These are phyloP conservation scores for Diaporthe eres DNA, from an alignment of 2,329 filamentous ascomycete species.

Conservation along the genomic window DNA sequence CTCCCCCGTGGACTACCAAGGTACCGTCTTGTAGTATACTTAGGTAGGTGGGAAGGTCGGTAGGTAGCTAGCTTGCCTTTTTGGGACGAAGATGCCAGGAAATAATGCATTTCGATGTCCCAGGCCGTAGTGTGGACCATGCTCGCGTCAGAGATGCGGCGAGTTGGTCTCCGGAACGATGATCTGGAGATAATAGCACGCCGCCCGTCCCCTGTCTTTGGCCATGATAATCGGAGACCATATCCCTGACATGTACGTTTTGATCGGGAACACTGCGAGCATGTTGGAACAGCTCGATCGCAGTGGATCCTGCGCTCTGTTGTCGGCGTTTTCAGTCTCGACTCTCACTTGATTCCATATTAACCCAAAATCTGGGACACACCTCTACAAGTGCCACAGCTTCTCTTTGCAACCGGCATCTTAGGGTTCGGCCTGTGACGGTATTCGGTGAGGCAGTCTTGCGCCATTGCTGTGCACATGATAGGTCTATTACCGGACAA, in stretches of 20 bases:
- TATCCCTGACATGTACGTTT: not conserved
- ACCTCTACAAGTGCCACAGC: slow-evolving; percentile 14
- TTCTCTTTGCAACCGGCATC: not conserved
- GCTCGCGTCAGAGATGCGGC: not conserved
- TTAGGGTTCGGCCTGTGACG: not conserved
- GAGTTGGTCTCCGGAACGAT: not conserved
- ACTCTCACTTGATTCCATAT: not conserved
- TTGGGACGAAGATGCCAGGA: not conserved
- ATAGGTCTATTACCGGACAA: not conserved
- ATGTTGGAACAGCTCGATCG: not conserved
- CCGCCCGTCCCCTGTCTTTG: not conserved
- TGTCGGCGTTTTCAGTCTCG: not conserved
- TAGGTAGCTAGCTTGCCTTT: not conserved
- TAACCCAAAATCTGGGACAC: not conserved
- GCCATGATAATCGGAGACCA: not conserved
- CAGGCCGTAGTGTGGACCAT: slow-evolving; percentile 1
- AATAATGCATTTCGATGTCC: slow-evolving; percentile 20
- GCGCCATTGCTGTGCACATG: not conserved
- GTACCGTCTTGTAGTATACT: not conserved
- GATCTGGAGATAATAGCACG: not conserved
- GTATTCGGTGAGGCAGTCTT: no score
- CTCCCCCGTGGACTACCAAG: not conserved
- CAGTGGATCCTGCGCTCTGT: slow-evolving; percentile 3
- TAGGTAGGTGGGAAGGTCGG: not conserved
- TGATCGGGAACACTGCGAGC: slow-evolving; percentile 11